These are phyloP conservation scores for Limnanthes douglasii DNA, from an alignment of 345 rosid genomes.

Conservation along the genomic window DNA sequence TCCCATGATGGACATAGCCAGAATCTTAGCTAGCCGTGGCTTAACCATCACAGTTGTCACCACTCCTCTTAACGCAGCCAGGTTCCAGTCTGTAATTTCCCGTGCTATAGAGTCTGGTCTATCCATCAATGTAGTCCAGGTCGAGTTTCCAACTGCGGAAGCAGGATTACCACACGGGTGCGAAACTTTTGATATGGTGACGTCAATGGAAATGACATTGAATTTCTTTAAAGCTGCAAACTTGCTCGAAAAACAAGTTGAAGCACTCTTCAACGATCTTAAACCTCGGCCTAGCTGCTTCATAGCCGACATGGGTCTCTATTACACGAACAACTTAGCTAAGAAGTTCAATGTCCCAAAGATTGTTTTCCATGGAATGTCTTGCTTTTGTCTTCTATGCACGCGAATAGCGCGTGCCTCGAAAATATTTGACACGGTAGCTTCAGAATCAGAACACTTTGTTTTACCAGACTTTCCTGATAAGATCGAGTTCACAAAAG, in stretches of 20 bases:
- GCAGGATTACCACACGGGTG: constrained; percentile 9
- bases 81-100: constrained; percentile 10
- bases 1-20: constrained; percentile 31
- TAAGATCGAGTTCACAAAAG: constrained; percentile 18
- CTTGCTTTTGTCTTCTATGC: constrained; percentile 31
- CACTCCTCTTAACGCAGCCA: constrained; percentile 23
- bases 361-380: constrained; percentile 36
- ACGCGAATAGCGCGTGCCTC: constrained; percentile 6
- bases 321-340: constrained; percentile 23
- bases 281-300: constrained; percentile 30
- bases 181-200: constrained; percentile 15
- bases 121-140: constrained; percentile 8
- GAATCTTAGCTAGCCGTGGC: constrained; percentile 25
- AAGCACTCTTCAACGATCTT: constrained; percentile 18
- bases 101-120: constrained; percentile 17
- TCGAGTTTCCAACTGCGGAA: constrained; percentile 13
- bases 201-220: neutral
- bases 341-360: constrained; percentile 27
- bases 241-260: constrained; percentile 11
- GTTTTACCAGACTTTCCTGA: constrained; percentile 28
- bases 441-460: constrained; percentile 15
- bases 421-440: constrained; percentile 6
- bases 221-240: constrained; percentile 9
- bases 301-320: constrained; percentile 29
- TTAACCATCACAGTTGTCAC: constrained; percentile 23